Percentiles rank a stretch among this genome's conserved stretches.
These are phyloP conservation scores for Pseudohalonectria lignicola DNA, from an alignment of 2,329 filamentous ascomycete genomes.

Conservation along the genomic window DNA sequence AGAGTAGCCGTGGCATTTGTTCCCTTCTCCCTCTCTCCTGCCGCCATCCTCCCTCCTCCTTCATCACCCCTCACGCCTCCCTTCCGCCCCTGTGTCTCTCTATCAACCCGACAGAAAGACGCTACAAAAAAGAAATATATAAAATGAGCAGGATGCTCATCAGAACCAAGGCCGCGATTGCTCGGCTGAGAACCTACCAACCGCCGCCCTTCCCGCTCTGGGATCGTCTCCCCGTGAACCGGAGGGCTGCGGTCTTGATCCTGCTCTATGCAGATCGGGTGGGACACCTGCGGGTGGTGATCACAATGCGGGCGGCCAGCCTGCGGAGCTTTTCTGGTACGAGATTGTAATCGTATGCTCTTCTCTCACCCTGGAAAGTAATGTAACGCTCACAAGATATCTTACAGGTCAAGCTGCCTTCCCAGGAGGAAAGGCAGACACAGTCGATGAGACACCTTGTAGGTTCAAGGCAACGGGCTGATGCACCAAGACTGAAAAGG, in stretches of 20 bases:
- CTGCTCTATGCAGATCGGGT: slow-evolving; percentile 75
- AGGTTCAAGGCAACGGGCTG: no score
- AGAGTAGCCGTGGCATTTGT: not conserved
- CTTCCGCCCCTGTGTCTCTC: not conserved
- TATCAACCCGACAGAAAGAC: slow-evolving; percentile 4
- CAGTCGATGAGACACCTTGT: slow-evolving; percentile 48
- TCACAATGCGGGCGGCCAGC: slow-evolving; percentile 56
- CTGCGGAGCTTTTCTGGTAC: slow-evolving; percentile 57
- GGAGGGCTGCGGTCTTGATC: slow-evolving; percentile 78
- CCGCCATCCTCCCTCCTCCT: slow-evolving; percentile 2
- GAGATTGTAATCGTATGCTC: slow-evolving; percentile 6
- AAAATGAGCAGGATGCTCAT: slow-evolving; percentile 15
- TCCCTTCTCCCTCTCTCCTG: not conserved
- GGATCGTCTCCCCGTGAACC: slow-evolving; percentile 48
- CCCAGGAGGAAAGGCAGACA: slow-evolving; percentile 65
- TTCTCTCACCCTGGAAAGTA: not conserved
- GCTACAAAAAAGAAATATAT: slow-evolving; percentile 3
- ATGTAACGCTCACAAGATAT: not conserved
- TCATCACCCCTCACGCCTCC: slow-evolving; percentile 2
- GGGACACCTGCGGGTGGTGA: slow-evolving; percentile 65
- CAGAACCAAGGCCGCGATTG: slow-evolving; percentile 41
- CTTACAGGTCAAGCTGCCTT: slow-evolving; percentile 63
- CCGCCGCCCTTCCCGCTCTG: slow-evolving; percentile 51
- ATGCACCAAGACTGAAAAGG: no score
- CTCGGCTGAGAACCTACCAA: slow-evolving; percentile 48